Percentiles rank a stretch among this genome's conserved stretches.
Conservation (phyloP, 1,284 basidiomycete genomes). For the Fomitopsis schrenkii region DNA sequence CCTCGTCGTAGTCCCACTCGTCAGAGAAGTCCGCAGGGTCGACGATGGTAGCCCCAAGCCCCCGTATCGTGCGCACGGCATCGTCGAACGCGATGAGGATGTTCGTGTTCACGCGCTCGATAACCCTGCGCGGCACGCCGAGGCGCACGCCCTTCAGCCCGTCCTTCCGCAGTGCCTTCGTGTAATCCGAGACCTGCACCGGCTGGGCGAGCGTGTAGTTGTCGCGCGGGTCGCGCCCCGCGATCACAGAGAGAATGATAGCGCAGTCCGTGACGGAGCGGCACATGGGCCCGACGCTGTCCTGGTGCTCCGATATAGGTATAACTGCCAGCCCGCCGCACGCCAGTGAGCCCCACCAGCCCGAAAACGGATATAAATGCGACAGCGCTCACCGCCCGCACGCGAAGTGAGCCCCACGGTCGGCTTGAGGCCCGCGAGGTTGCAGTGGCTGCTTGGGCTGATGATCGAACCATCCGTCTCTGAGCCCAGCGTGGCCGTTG, state of each 20-base stretch:
- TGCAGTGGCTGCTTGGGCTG: slow-evolving; percentile 38
- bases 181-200: slow-evolving; percentile 34
- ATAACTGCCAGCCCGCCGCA: slow-evolving; percentile 31
- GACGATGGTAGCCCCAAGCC: slow-evolving; percentile 36
- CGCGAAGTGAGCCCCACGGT: slow-evolving; percentile 48
- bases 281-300: slow-evolving; percentile 46
- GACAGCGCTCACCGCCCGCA: slow-evolving; percentile 34
- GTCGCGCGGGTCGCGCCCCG: slow-evolving; percentile 42
- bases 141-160: slow-evolving; percentile 35
- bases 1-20: slow-evolving; percentile 31
- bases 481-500: slow-evolving; percentile 54
- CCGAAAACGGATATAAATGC: not conserved
- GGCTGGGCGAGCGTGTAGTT: slow-evolving; percentile 41
- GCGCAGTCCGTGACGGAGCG: slow-evolving; percentile 45
- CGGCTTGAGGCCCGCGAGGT: slow-evolving; percentile 50
- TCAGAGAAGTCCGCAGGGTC: slow-evolving; percentile 37
- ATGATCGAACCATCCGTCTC: slow-evolving; percentile 68
- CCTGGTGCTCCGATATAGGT: slow-evolving; percentile 46
- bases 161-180: slow-evolving; percentile 28
- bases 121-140: slow-evolving; percentile 33
- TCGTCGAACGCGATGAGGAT: slow-evolving; percentile 32
- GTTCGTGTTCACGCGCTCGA: slow-evolving; percentile 23
- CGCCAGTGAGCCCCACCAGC: not conserved
- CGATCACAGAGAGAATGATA: slow-evolving; percentile 37
- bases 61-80: slow-evolving; percentile 31